Evolutionary conservation across 1,284 basidiomycete species (phyloP).

Genomic region (Moniliophthora roreri): DNA sequence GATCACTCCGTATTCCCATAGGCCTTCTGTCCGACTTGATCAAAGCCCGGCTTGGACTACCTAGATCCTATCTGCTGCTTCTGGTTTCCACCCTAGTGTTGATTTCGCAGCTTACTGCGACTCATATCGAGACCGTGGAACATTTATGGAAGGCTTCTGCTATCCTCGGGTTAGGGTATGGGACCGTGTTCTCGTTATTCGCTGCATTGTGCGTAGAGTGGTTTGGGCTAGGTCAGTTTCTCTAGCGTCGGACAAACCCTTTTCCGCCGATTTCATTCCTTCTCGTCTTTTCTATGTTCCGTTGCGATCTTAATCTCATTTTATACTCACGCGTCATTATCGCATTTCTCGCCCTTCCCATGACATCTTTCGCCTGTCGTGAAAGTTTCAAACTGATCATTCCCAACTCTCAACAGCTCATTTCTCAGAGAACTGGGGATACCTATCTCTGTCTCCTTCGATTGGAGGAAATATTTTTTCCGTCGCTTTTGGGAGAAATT

Average conservation of each 20-base stretch:
- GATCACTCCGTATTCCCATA: constrained; percentile 13
- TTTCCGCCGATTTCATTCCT: neutral
- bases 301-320: too few relatives aligned
- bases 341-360: too few relatives aligned
- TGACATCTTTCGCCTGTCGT: neutral
- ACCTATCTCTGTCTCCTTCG: constrained; percentile 73
- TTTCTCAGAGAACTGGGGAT: constrained; percentile 88
- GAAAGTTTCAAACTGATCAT: constrained; percentile 1
- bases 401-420: constrained; percentile 42
- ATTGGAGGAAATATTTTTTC: constrained; percentile 86
- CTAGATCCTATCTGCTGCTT: constrained; percentile 71
- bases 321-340: too few relatives aligned
- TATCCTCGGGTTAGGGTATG: constrained; percentile 73
- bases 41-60: constrained; percentile 58
- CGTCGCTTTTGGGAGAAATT: constrained; percentile 76
- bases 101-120: constrained; percentile 64
- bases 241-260: neutral
- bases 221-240: constrained; percentile 67
- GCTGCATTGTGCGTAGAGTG: constrained; percentile 78
- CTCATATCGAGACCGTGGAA: constrained; percentile 56
- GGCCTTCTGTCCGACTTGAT: constrained; percentile 72
- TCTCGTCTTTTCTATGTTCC: neutral
- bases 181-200: constrained; percentile 72
- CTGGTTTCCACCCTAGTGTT: constrained; percentile 69
- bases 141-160: constrained; percentile 77